A percentile compares a stretch with the other conserved stretches of the same genome.
Conservation (phyloP, 805 yeast genomes). For the Candida tallmaniae region DNA sequence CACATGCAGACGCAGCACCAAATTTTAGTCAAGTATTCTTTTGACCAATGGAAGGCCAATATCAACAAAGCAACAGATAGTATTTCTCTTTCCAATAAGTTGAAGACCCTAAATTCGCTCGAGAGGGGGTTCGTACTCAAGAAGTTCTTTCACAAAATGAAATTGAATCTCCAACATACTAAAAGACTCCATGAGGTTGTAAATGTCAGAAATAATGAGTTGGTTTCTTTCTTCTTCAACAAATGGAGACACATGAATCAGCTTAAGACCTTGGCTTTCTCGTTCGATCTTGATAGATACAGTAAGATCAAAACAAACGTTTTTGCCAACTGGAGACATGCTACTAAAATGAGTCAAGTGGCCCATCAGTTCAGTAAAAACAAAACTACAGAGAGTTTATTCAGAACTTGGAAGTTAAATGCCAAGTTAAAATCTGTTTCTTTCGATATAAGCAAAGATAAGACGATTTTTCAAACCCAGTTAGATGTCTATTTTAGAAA, state of each 20-base stretch:
- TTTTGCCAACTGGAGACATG: slow-evolving; percentile 14
- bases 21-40: not conserved
- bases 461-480: no score
- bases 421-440: not conserved
- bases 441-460: not conserved
- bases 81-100: not conserved
- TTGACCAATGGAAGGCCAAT: slow-evolving; percentile 3
- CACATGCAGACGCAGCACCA: not conserved
- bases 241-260: slow-evolving; percentile 9
- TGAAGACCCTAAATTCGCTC: not conserved
- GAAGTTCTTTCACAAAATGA: slow-evolving; percentile 10
- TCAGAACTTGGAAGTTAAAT: slow-evolving; percentile 13
- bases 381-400: slow-evolving; percentile 4
- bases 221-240: slow-evolving; percentile 2
- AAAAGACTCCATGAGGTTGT: slow-evolving; percentile 1
- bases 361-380: slow-evolving; percentile 12
- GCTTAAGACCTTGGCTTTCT: slow-evolving; percentile 6
- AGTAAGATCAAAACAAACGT: slow-evolving; percentile 2
- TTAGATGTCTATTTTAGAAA: slow-evolving; percentile 4
- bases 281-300: slow-evolving; percentile 6
- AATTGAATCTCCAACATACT: not conserved
- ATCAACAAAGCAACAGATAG: not conserved
- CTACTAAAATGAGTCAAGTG: slow-evolving; percentile 2
- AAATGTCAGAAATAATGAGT: not conserved
- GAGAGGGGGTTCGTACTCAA: slow-evolving; percentile 14